Evolutionary conservation across 139 green algal genomes (phyloP), one percentile per base, ranked within the genome.

Genomic region (Auxenochlorella pyrenoidosa): DNA sequence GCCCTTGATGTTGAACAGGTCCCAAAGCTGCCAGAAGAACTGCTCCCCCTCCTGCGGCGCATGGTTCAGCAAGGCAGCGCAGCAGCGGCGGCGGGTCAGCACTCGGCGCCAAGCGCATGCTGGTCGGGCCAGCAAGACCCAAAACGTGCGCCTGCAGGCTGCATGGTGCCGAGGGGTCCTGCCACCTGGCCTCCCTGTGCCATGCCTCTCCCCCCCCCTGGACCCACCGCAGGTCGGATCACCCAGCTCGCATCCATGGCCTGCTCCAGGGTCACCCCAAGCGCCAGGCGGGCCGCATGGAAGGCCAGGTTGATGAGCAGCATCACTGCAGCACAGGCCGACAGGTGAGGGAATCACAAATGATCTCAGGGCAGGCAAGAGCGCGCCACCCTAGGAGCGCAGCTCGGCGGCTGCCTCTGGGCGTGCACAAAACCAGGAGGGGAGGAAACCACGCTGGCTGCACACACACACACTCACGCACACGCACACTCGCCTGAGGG

Each of bases 201-300:
- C n/a, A n/a, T n/a, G n/a, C n/a, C n/a, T n/a, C n/a, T n/a, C n/a
- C n/a, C n/a, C n/a, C n/a, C n/a, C n/a, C 70, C 43, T 8, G 13
- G 36, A 30, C 85, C 71, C 88, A 94, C 91, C 90, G 93, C 78
- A 34, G 92, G 91, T 8, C 90, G 75, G 70, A 95, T 90, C 51
- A 91, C 91, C 94, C 94, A 97, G 2, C 91, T 88, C 8, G 84
- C 88, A 16, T 90, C 87, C 85, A 95, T 89, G 30, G 94, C 94
- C 10, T 93, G 60, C 43, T 80, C 70, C 68, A 97, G 82, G 8
- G 75, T 91, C 13, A 90, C 85, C 0, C 94, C 94, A 30, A 71
- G 51, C 0, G 51, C 66, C 51, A 93, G 66, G 63, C 93, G 89
- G 65, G 88, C 91, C 2, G 85, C 41, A 80, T 94, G 89, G 82